Evolutionary conservation across 441 rosid species (phyloP).

Genomic region (Mallotus repandus): DNA sequence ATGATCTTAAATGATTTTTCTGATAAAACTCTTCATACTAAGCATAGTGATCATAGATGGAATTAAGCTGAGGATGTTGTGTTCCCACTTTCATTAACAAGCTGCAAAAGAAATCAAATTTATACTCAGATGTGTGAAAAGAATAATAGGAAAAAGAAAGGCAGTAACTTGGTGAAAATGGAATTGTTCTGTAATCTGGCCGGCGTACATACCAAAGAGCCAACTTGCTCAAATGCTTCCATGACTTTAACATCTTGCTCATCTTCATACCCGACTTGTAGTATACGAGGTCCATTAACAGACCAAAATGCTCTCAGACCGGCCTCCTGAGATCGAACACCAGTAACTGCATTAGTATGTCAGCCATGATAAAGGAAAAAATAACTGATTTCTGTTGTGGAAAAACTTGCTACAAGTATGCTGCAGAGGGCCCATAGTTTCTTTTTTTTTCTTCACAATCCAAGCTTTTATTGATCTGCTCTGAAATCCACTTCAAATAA

Average conservation of each 20-base stretch:
- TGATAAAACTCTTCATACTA: not conserved
- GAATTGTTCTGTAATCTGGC: not conserved
- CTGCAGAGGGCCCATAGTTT: not conserved
- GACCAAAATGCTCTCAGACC: constrained; percentile 93
- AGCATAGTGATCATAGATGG: not conserved
- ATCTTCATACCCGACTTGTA: constrained; percentile 83
- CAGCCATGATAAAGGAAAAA: not conserved
- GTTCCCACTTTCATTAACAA: constrained; percentile 48
- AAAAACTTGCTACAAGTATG: not conserved
- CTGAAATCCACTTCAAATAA: not conserved
- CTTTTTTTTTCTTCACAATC: not conserved
- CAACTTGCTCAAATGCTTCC: constrained; percentile 86
- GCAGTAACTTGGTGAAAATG: no score
- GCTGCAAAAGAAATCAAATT: constrained; percentile 36
- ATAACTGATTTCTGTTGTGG: not conserved
- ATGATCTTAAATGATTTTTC: no score
- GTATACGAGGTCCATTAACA: constrained; percentile 74
- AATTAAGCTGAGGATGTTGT: constrained; percentile 29
- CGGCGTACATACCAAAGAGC: constrained; percentile 60
- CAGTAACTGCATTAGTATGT: not conserved
- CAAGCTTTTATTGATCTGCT: not conserved
- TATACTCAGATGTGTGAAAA: constrained; percentile 3
- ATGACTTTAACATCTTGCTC: constrained; percentile 86
- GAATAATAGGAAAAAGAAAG: not conserved
- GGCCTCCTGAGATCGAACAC: constrained; percentile 53